These are phyloP conservation scores for Saccharomyces hybrid DNA, from an alignment of 1,139 yeast species.

Conservation along the genomic window DNA sequence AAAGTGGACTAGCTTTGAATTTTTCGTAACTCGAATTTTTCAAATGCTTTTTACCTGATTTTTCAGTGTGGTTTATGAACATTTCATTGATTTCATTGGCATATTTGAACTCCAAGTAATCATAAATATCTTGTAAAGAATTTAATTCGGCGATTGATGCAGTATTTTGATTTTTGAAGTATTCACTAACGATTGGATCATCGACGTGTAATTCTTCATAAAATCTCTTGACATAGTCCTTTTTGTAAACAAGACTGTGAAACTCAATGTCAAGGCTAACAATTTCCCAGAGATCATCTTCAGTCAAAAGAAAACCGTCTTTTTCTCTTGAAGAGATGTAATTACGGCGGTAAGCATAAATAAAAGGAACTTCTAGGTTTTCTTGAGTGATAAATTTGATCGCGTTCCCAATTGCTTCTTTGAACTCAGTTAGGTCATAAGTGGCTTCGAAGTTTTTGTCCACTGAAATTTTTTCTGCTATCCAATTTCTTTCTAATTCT, in stretches of 20 bases:
- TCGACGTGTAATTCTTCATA: constrained; percentile 47
- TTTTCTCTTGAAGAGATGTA: constrained; percentile 50
- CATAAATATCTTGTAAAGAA: constrained; percentile 71
- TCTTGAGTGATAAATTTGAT: constrained; percentile 75
- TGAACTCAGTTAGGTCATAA: too few relatives aligned
- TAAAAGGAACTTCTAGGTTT: constrained; percentile 84
- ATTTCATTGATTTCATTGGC: constrained; percentile 60
- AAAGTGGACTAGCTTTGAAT: constrained; percentile 61
- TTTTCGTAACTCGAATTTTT: constrained; percentile 71
- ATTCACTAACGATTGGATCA: constrained; percentile 55
- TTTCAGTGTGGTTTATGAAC: constrained; percentile 26
- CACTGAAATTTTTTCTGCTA: constrained; percentile 47
- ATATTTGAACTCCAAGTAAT: constrained; percentile 74
- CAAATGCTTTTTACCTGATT: constrained; percentile 53
- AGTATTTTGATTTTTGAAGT: constrained; percentile 48
- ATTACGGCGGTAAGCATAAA: constrained; percentile 93
- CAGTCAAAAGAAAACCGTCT: constrained; percentile 50
- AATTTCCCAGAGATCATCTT: constrained; percentile 90
- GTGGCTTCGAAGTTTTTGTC: constrained; percentile 19
- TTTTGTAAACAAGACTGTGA: constrained; percentile 77
- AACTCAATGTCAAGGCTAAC: constrained; percentile 81
- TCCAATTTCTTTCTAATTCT: constrained; percentile 70
- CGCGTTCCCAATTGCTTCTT: constrained; percentile 45
- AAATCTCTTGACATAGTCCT: constrained; percentile 53
- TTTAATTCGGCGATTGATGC: constrained; percentile 51